These are phyloP conservation scores for Gamsiella multidivaricata DNA, from an alignment of 192 early-diverging fungal species.

Conservation along the genomic window DNA sequence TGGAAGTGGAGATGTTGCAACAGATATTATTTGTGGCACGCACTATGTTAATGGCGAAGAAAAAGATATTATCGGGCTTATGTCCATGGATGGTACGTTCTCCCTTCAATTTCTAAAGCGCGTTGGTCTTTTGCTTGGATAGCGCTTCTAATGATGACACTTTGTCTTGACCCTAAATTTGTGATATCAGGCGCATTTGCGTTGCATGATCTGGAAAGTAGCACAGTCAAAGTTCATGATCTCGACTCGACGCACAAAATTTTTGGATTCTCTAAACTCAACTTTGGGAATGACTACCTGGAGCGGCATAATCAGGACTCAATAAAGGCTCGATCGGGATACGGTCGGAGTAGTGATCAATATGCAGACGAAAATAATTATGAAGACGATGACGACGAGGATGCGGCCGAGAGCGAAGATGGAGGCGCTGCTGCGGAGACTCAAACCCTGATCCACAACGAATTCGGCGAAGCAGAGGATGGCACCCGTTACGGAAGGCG, in stretches of 20 bases:
- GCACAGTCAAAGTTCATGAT: conserved; percentile 58
- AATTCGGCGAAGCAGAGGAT: not conserved
- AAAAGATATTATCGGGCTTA: conserved; percentile 60
- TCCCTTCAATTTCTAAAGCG: too few species aligned
- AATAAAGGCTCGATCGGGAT: not conserved
- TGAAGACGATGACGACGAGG: conserved; percentile 15
- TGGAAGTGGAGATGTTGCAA: conserved; percentile 53
- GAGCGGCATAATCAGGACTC: not conserved
- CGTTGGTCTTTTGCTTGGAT: not conserved
- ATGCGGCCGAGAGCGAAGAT: conserved; percentile 14
- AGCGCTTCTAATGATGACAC: not conserved
- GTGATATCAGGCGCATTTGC: conserved; percentile 56
- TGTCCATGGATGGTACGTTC: conserved; percentile 70
- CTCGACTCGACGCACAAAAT: conserved; percentile 67
- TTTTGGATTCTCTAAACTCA: conserved; percentile 62
- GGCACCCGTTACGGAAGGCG: not conserved
- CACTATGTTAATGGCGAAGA: conserved; percentile 36
- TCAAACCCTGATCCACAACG: not conserved
- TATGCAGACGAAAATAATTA: conserved; percentile 8
- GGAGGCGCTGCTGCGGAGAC: conserved; percentile 2
- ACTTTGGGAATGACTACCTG: conserved; percentile 39
- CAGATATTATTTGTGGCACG: conserved; percentile 60
- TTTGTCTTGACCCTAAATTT: not conserved
- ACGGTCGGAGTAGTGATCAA: conserved; percentile 5
- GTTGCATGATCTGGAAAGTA: conserved; percentile 59